These are phyloP conservation scores for Lecanicillium sp. DNA, from an alignment of 2,329 filamentous ascomycete genomes.

Conservation along the genomic window DNA sequence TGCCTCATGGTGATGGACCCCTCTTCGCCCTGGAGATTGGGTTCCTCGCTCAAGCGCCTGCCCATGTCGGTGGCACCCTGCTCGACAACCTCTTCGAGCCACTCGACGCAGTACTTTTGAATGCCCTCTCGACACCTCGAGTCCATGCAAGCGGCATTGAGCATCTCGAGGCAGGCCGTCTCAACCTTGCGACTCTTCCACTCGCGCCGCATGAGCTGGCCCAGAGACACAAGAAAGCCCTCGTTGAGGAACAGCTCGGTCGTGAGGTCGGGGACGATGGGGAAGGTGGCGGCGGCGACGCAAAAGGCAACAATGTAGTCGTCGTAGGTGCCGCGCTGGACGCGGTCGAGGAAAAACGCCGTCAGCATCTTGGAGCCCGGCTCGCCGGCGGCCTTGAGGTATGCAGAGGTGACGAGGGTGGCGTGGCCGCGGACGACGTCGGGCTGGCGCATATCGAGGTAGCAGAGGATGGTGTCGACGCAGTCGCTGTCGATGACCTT, in stretches of 20 bases:
- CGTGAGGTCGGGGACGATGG: conserved; percentile 69
- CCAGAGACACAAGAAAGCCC: conserved; percentile 72
- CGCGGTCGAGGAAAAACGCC: conserved; percentile 64
- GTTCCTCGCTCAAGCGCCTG: conserved; percentile 42
- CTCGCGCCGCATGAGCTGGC: conserved; percentile 67
- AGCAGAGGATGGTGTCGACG: conserved; percentile 78
- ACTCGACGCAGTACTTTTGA: conserved; percentile 74
- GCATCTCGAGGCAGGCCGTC: conserved; percentile 76
- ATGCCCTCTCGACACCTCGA: conserved; percentile 75
- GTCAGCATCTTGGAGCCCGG: conserved; percentile 62
- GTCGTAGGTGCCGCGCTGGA: conserved; percentile 71
- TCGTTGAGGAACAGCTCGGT: conserved; percentile 79
- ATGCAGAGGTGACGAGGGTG: conserved; percentile 72
- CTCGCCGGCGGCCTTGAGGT: conserved; percentile 69
- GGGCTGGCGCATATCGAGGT: conserved; percentile 76
- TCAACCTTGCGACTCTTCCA: conserved; percentile 83
- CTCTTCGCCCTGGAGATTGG: conserved; percentile 49
- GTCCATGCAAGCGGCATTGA: conserved; percentile 88
- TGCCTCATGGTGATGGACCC: conserved; percentile 53
- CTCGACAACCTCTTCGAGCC: conserved; percentile 78
- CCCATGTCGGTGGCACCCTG: conserved; percentile 55
- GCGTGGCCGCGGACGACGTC: conserved; percentile 71
- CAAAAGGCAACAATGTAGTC: conserved; percentile 90
- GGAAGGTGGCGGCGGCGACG: conserved; percentile 82
- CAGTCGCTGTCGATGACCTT: conserved; percentile 64